These are phyloP conservation scores for Saccharomyces hybrid DNA, from an alignment of 1,139 yeast genomes.

Conservation along the genomic window DNA sequence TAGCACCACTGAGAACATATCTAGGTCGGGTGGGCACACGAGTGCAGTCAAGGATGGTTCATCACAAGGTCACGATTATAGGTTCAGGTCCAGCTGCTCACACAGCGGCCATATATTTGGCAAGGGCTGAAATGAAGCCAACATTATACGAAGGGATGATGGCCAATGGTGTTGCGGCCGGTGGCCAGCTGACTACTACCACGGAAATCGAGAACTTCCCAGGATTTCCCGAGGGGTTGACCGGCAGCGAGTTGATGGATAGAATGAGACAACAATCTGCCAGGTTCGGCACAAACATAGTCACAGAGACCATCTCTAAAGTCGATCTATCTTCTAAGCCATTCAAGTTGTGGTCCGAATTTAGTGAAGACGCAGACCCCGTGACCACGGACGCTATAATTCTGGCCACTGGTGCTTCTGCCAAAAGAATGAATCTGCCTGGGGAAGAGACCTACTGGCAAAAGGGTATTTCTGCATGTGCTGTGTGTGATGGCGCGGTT, in stretches of 20 bases:
- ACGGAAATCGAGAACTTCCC: constrained; percentile 97
- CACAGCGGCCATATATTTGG: constrained; percentile 93
- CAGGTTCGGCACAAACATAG: constrained; percentile 84
- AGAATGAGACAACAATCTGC: constrained; percentile 82
- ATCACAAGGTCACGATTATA: constrained; percentile 81
- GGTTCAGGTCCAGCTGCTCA: constrained; percentile 99
- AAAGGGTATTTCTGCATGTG: constrained; percentile 97
- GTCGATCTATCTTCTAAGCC: constrained; percentile 82
- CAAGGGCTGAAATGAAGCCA: constrained; percentile 94
- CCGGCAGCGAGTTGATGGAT: constrained; percentile 85
- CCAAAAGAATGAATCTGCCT: constrained; percentile 85
- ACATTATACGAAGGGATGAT: constrained; percentile 90
- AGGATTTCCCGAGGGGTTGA: constrained; percentile 89
- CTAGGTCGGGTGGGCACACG: not conserved
- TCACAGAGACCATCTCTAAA: constrained; percentile 90
- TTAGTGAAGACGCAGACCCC: constrained; percentile 81
- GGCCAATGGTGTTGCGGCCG: constrained; percentile 97
- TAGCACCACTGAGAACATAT: not conserved
- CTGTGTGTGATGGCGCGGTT: constrained; percentile 98
- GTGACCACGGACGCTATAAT: constrained; percentile 87
- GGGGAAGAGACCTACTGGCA: constrained; percentile 99
- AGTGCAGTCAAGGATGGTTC: constrained; percentile 52
- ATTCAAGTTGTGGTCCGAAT: constrained; percentile 94
- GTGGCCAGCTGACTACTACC: constrained; percentile 96
- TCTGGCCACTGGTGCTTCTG: constrained; percentile 95